Base-by-base conservation (phyloP, 768 basidiomycete species). In the Sarcomyxa edulis region DNA sequence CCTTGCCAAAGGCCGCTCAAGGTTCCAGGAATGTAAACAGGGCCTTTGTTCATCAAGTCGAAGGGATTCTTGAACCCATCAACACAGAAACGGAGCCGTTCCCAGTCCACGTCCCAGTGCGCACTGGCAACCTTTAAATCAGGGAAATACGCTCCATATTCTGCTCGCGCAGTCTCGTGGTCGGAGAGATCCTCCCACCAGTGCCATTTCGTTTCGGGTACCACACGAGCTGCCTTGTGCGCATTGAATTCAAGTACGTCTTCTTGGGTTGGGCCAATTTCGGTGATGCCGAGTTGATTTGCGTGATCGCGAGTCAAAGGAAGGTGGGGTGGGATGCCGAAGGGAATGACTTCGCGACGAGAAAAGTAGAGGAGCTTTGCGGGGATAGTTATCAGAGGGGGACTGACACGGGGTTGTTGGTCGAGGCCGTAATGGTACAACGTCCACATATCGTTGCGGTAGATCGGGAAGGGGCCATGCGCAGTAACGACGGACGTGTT, bases 301-400 rank as follows among this genome's bases (percentile, higher is more conserved):
- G 59, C 62, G 2, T 62, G 52, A 1, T 41, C 60, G 5, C 63
- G 51, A 4, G 49, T 59, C 8, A 47, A 47, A 7, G 61, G 66
- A 5, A 71, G 49, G 25, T 60, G 55, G 0, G 58, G 53, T 2
- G 76, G 73, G 23, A 75, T 50, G 7, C 39, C 50, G 43, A 82
- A 64, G 0, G 69, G 63, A 3, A 58, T 48, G 6, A 68, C 47
- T 44, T 86, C 81, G 19, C 72, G 62, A 14, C 77, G 72, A 7
- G 78, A 64, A 32, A 82, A 69, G 59, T 74, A 86, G 23, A 84
- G 53, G 7, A 84, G 66, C 26, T 74, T 79, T 1, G 84, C 84
- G 0, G 82, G 73, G 22, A 65, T 49, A 18, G 77, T 60, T 12
- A 73, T 63, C 6, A 76, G 69, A 0, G 83, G 81, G 2, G 49